These are phyloP conservation scores for Clonostachys byssicola DNA, from an alignment of 2,329 filamentous ascomycete species.

Conservation along the genomic window DNA sequence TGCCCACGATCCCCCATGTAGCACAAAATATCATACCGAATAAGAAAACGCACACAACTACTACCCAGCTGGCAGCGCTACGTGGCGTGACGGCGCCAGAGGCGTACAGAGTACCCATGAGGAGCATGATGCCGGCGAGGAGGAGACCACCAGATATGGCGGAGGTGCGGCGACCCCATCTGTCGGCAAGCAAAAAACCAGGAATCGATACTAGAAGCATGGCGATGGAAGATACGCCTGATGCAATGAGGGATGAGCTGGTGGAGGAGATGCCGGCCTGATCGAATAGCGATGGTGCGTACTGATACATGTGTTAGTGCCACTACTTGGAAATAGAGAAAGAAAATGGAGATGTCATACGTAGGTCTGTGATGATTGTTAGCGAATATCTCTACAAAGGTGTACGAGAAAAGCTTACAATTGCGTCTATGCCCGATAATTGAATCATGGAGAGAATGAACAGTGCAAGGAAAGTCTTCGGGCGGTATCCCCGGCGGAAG, in stretches of 20 bases:
- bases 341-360: neutral
- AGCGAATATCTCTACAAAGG: neutral
- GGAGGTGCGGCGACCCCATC: constrained; percentile 50
- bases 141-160: constrained; percentile 48
- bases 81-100: constrained; percentile 30
- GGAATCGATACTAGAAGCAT: constrained; percentile 56
- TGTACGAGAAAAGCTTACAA: constrained; percentile 31
- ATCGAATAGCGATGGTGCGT: constrained; percentile 55
- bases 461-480: constrained; percentile 43
- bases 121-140: constrained; percentile 43
- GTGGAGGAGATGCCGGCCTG: constrained; percentile 52
- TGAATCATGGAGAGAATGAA: constrained; percentile 58
- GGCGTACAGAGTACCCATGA: constrained; percentile 50
- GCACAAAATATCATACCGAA: constrained; percentile 40
- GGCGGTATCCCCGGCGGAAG: constrained; percentile 34
- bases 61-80: constrained; percentile 40
- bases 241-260: constrained; percentile 54
- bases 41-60: constrained; percentile 43
- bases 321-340: neutral
- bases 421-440: constrained; percentile 57
- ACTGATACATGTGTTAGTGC: constrained; percentile 25
- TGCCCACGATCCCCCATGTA: constrained; percentile 50
- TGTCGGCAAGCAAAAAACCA: constrained; percentile 49
- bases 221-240: constrained; percentile 53
- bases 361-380: neutral